Evolutionary conservation across 1,139 yeast genomes (phyloP), one percentile per base, ranked within the genome.

Genomic region (Saccharomyces hybrid): DNA sequence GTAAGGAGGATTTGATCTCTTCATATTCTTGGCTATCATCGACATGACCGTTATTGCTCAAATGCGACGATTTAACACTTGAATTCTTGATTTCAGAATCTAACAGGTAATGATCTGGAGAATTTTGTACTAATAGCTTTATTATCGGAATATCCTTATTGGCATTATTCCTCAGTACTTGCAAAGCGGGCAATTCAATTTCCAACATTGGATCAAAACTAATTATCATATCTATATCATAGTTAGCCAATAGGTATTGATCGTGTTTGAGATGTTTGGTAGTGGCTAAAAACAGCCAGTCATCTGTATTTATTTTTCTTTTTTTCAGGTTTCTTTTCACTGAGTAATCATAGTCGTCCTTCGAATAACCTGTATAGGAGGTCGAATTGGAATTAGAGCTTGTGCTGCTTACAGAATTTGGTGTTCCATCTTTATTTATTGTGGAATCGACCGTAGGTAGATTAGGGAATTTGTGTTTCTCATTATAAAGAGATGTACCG

Each of bases 171-270:
- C 69, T 62, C 46, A 64, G 58, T 48, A 59, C 59, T 11, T 57
- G 58, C 27, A 71, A 55, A 23, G 68, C 67, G 4, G 65, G 65
- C 52, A 75, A 70, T 19, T 71, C 61, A 23, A 74, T 74, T 58
- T 81, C 80, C 46, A 84, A 59, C 28, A 73, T 65, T 1, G 78
- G 72, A 66, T 84, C 90, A 62, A 85, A 79, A n/a, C 88, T 79
- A 42, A 84, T 71, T 19, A 84, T 77, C 53, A 80, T 58, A 56
- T 79, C 75, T 58, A 78, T 55, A n/a, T 64, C 58, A 53, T 71
- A 65, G 41, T 65, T 66, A 19, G 68, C 57, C 44, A 76, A 62
- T 54, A 70, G 58, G 2, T 60, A 57, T 3, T 66, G 62, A 25
- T 67, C 61, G 44, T 70, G 64, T 6, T 57, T 68, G 47, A 77